Evolutionary conservation across 2,329 filamentous ascomycete species (phyloP).

Genomic region (Talaromyces sp.): DNA sequence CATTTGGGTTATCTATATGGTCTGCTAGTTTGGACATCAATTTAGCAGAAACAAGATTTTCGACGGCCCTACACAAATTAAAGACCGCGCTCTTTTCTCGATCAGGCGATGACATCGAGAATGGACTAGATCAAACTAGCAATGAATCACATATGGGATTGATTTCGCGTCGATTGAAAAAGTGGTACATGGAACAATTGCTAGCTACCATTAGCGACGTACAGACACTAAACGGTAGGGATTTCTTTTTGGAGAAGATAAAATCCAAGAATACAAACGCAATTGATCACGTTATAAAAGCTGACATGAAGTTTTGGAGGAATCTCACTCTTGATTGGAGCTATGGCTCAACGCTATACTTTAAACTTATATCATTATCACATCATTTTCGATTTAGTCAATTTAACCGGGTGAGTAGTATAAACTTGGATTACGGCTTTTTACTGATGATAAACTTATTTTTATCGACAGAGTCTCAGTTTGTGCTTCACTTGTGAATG

Average conservation of each 20-base stretch:
- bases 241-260: not conserved
- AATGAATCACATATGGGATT: not conserved
- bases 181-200: not conserved
- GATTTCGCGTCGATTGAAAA: not conserved
- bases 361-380: conserved; percentile 3
- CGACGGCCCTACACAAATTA: not conserved
- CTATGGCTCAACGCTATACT: not conserved
- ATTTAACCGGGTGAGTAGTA: not conserved
- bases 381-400: not conserved
- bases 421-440: not conserved
- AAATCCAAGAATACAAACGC: not conserved
- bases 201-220: not conserved
- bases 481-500: not conserved
- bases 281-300: too few species aligned
- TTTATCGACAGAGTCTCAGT: not conserved
- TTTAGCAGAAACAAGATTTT: not conserved
- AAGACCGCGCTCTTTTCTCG: not conserved
- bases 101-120: not conserved
- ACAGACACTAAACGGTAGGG: conserved; percentile 2
- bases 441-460: not conserved
- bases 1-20: not conserved
- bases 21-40: not conserved
- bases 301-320: not conserved
- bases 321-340: conserved; percentile 1
- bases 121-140: not conserved